Evolutionary conservation across 495 filamentous ascomycete species (phyloP), one percentile per base, ranked within the genome.

Genomic region (Podospora comata): DNA sequence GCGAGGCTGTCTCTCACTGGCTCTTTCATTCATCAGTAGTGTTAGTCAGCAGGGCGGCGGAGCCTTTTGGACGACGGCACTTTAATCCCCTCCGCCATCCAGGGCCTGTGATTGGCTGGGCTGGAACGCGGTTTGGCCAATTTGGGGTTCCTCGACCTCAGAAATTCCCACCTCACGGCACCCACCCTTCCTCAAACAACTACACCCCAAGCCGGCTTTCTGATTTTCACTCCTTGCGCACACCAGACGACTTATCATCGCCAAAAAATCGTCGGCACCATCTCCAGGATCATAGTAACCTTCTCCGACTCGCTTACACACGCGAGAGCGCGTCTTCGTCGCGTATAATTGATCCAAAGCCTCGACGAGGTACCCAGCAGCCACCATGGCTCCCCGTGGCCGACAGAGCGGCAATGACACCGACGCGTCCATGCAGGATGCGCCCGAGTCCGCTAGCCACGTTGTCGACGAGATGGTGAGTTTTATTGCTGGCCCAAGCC

Each of bases 351-450:
- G 39, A 76, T 73, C 70, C 73, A 74, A 67, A 53, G 63, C 58
- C 72, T 67, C 19, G 23, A 63, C 48, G 23, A 68, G 64, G 60
- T 53, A 44, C 32, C 16, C 16, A 26, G n/a, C 65, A 39, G 55
- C 65, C 69, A 71, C 61, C 67, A 92, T 93, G 90, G 86, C 88
- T 70, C 88, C 87, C 70, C 81, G 83, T 64, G 78, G 79, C 62
- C 79, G 81, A 66, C 76, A 77, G 66, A 83, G 79, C 73, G 84
- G 74, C 61, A 81, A 79, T 65, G 80, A 84, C 65, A 81, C 81
- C 27, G 84, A 87, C 76, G 81, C 83, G 74, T 85, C 84, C 57
- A 86, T 86, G 84, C 79, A 78, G 11, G 91, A 92, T 76, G 86
- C 83, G 55, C 86, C 86, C 68, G 88, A 88, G 34, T 66, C 77